These are phyloP conservation scores for Tolypocladium capitatum DNA, from an alignment of 2,329 filamentous ascomycete genomes.

Conservation along the genomic window DNA sequence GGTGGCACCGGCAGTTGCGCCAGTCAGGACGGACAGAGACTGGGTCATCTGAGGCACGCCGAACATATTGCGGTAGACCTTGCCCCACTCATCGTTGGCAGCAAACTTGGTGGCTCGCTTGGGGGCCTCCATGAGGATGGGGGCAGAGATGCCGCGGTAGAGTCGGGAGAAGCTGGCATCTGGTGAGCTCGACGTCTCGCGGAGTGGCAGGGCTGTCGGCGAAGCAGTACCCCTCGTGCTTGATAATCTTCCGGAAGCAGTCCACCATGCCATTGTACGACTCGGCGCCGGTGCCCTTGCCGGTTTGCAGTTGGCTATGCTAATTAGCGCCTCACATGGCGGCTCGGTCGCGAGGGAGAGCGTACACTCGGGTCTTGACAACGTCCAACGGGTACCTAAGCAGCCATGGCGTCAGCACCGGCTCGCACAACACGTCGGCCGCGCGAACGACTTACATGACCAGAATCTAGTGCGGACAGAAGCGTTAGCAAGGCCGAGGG, in stretches of 20 bases:
- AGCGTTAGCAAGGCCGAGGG: not conserved
- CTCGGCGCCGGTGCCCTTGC: slow-evolving; percentile 59
- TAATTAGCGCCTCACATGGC: slow-evolving; percentile 9
- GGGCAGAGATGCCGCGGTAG: slow-evolving; percentile 90
- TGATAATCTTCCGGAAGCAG: slow-evolving; percentile 95
- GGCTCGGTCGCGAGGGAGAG: slow-evolving; percentile 9
- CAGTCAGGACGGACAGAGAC: slow-evolving; percentile 79
- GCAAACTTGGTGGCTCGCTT: slow-evolving; percentile 98
- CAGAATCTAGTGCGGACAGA: slow-evolving; percentile 51
- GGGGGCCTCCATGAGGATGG: slow-evolving; percentile 90
- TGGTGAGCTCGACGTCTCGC: slow-evolving; percentile 8
- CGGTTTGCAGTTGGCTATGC: slow-evolving; percentile 72
- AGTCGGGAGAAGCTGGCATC: slow-evolving; percentile 63
- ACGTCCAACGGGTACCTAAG: slow-evolving; percentile 94
- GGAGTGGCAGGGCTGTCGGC: not conserved
- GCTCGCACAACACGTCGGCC: not conserved
- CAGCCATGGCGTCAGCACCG: slow-evolving; percentile 8
- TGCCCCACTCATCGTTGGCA: slow-evolving; percentile 96
- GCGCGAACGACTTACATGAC: slow-evolving; percentile 50
- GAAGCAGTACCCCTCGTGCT: slow-evolving; percentile 66
- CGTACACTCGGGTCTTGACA: slow-evolving; percentile 93
- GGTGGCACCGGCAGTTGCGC: slow-evolving; percentile 86
- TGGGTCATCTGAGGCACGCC: slow-evolving; percentile 82
- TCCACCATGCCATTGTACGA: slow-evolving; percentile 95
- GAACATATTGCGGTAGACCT: slow-evolving; percentile 81